A percentile compares a stretch with the other conserved stretches of the same genome.
Evolutionary conservation across 1,139 yeast genomes (phyloP).

Genomic region (Neolecta irregularis): DNA sequence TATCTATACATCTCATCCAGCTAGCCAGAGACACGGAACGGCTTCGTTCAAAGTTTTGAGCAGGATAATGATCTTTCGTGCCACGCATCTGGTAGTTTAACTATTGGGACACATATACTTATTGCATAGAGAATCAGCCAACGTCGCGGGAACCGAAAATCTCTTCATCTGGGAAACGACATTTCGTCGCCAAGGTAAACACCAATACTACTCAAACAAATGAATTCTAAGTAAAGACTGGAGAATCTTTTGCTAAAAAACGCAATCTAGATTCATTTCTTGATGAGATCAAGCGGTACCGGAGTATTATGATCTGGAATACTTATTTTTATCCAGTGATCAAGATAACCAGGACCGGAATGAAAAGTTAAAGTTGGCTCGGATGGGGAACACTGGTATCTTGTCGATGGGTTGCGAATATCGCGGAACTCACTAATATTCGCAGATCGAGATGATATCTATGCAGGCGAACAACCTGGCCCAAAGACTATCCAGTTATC

Average conservation of each 20-base stretch:
- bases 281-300: constrained; percentile 4
- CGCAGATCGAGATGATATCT: neutral
- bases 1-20: too few relatives aligned
- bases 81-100: too few relatives aligned
- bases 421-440: neutral
- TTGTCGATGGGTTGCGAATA: constrained; percentile 1
- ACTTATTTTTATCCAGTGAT: neutral
- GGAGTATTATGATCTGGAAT: neutral
- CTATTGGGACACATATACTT: too few relatives aligned
- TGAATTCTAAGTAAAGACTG: neutral
- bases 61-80: too few relatives aligned
- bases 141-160: neutral
- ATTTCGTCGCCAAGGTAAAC: constrained; percentile 3
- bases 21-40: too few relatives aligned
- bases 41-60: too few relatives aligned
- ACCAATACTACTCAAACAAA: neutral
- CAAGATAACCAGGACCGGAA: constrained; percentile 1
- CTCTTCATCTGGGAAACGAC: constrained; percentile 2
- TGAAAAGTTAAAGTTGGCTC: neutral
- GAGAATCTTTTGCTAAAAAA: neutral
- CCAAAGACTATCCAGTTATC: constrained; percentile 3
- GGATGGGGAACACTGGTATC: neutral
- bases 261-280: constrained; percentile 2
- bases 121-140: too few relatives aligned
- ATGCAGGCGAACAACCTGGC: neutral